A percentile compares a stretch with the other conserved stretches of the same genome.
phyloP scores from a whole-genome alignment of 148 eudicot species.

The Cornus kousa region DNA sequence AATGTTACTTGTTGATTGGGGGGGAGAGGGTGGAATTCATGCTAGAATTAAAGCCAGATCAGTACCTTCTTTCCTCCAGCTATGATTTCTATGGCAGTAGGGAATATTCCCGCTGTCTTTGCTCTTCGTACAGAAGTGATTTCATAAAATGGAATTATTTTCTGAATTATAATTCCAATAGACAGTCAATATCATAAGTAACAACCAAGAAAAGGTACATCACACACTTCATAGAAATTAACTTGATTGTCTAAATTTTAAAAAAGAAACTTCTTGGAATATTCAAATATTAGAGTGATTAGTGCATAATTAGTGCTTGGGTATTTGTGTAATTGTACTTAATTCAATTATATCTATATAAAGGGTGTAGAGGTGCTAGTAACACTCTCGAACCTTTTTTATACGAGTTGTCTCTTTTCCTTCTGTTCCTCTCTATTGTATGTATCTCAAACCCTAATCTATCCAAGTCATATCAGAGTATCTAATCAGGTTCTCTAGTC shows the following conservation, averaged over 20 bases:
- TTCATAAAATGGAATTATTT: constrained; percentile 74
- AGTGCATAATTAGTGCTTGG: no score
- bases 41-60: background rate
- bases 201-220: background rate
- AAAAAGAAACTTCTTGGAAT: background rate
- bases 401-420: no score
- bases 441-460: no score
- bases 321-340: no score
- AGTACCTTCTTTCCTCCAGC: constrained; percentile 76
- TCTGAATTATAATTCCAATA: constrained; percentile 42
- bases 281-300: no score
- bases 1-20: background rate
- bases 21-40: background rate
- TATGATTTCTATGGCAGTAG: constrained; percentile 89
- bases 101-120: constrained; percentile 89
- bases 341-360: no score
- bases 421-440: no score
- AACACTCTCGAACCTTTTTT: no score
- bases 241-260: background rate
- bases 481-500: no score
- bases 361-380: no score
- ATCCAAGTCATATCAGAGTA: no score
- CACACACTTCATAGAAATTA: background rate
- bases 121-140: constrained; percentile 84
- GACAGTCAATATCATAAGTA: constrained; percentile 5